Percentiles rank a stretch among this genome's conserved stretches.
Conservation (phyloP, 1,284 basidiomycete species). For the Fomitopsis palustris region DNA sequence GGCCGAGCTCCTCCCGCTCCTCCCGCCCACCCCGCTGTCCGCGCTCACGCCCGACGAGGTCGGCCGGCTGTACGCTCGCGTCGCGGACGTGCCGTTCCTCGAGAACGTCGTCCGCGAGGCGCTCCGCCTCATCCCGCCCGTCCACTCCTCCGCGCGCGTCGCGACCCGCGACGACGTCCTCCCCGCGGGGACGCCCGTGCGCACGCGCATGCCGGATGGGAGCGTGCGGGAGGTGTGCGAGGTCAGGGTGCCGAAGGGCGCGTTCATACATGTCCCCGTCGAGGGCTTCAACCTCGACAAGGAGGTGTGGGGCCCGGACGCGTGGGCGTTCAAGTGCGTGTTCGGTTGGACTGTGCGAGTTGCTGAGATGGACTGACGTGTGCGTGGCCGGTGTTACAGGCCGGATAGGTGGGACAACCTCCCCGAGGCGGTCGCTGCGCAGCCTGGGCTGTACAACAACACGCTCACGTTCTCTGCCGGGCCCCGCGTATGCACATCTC, state of each 20-base stretch:
- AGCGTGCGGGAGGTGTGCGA: slow-evolving; percentile 36
- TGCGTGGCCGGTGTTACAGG: slow-evolving; percentile 32
- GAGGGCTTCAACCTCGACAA: slow-evolving; percentile 77
- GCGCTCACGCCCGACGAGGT: slow-evolving; percentile 55
- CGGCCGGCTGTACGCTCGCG: slow-evolving; percentile 47
- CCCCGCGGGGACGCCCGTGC: slow-evolving; percentile 66
- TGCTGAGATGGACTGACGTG: background rate
- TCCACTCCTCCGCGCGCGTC: slow-evolving; percentile 77
- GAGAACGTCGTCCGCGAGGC: slow-evolving; percentile 76
- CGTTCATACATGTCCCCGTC: slow-evolving; percentile 69
- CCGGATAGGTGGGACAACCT: slow-evolving; percentile 78
- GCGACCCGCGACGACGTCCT: slow-evolving; percentile 73
- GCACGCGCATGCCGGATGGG: slow-evolving; percentile 40
- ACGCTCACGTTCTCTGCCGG: slow-evolving; percentile 75
- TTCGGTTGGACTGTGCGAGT: background rate
- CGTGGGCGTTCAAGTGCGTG: slow-evolving; percentile 72
- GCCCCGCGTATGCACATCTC: slow-evolving; percentile 55
- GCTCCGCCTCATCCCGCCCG: slow-evolving; percentile 71
- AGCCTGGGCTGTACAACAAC: slow-evolving; percentile 70
- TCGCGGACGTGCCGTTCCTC: slow-evolving; percentile 69
- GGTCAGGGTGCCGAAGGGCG: slow-evolving; percentile 62
- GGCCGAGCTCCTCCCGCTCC: slow-evolving; percentile 49
- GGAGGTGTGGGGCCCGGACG: slow-evolving; percentile 70
- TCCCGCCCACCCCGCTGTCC: slow-evolving; percentile 34
- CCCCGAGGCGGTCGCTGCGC: slow-evolving; percentile 53